Conservation (phyloP, 2,329 filamentous ascomycete genomes). For the Alternaria arbusti region DNA sequence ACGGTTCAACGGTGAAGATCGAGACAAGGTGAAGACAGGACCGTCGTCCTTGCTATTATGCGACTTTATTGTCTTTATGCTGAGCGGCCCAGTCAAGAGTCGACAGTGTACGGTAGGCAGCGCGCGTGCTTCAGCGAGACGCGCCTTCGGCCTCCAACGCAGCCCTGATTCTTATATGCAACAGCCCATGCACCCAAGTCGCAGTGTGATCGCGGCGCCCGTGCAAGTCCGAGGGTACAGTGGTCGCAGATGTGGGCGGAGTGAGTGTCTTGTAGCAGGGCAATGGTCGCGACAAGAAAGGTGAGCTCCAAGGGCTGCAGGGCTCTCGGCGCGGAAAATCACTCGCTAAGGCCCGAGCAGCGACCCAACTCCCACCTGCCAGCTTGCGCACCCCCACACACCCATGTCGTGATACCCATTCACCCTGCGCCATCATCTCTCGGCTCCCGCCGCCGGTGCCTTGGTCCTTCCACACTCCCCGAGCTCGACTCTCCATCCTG, state of each 20-base stretch:
- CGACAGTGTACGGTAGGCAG: conserved; percentile 19
- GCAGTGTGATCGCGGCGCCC: conserved; percentile 23
- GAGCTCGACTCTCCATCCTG: conserved; percentile 2
- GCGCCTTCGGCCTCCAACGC: conserved; percentile 41
- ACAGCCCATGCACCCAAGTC: conserved; percentile 37
- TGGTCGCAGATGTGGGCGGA: conserved; percentile 14
- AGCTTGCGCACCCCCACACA: conserved; percentile 29
- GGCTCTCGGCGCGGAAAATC: conserved; percentile 28
- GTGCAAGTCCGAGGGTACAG: conserved; percentile 14
- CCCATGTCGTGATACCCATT: conserved; percentile 35
- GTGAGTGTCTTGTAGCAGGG: conserved; percentile 18
- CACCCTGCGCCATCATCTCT: conserved; percentile 27
- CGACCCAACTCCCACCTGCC: conserved; percentile 23
- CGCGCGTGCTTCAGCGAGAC: conserved; percentile 32
- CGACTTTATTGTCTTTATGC: conserved; percentile 35
- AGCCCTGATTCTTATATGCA: conserved; percentile 24
- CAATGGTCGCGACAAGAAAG: conserved; percentile 13
- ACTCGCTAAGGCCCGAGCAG: conserved; percentile 17
- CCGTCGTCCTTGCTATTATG: conserved; percentile 25
- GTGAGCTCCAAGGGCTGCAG: conserved; percentile 11
- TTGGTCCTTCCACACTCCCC: conserved; percentile 6
- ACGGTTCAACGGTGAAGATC: conserved; percentile 15
- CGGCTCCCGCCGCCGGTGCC: conserved; percentile 22
- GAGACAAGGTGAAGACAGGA: conserved; percentile 10
- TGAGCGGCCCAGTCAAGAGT: conserved; percentile 23